These are phyloP conservation scores for Arthrobotrys megalospora DNA, from an alignment of 2,329 filamentous ascomycete species.

Conservation along the genomic window DNA sequence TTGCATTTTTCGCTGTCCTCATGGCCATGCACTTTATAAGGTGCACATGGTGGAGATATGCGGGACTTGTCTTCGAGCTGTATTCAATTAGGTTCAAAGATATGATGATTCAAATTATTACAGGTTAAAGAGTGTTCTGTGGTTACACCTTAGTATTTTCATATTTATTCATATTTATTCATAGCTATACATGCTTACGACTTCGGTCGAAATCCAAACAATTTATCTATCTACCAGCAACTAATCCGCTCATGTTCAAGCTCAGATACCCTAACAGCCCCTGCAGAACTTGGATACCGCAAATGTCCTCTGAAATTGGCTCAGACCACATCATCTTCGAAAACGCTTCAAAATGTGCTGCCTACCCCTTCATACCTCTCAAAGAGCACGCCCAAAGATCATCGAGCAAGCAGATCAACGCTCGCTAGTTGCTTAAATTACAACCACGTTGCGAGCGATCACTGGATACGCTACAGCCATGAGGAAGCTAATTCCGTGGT, in stretches of 20 bases:
- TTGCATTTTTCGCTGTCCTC: too few relatives aligned
- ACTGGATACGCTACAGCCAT: constrained; percentile 12
- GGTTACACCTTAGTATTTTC: too few relatives aligned
- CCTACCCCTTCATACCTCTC: background rate
- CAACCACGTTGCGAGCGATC: constrained; percentile 27
- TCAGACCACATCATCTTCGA: constrained; percentile 40
- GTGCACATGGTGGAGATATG: too few relatives aligned
- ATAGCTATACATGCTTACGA: too few relatives aligned
- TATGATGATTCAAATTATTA: too few relatives aligned
- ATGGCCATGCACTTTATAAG: too few relatives aligned
- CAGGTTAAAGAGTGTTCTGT: too few relatives aligned
- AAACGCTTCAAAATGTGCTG: constrained; percentile 22
- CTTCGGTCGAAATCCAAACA: too few relatives aligned
- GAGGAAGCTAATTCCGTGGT: constrained; percentile 3
- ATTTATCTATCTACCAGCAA: too few relatives aligned
- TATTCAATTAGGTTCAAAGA: too few relatives aligned
- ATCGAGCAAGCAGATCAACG: constrained; percentile 3
- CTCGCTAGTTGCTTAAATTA: background rate
- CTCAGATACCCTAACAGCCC: background rate
- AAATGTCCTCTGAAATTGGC: constrained; percentile 38
- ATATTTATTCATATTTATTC: too few relatives aligned
- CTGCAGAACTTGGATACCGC: constrained; percentile 11
- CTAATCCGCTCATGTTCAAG: constrained; percentile 12
- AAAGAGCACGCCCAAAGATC: background rate
- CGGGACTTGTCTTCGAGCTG: too few relatives aligned